These are phyloP conservation scores for Parathielavia hyrcaniae DNA, from an alignment of 495 filamentous ascomycete genomes.

Conservation along the genomic window DNA sequence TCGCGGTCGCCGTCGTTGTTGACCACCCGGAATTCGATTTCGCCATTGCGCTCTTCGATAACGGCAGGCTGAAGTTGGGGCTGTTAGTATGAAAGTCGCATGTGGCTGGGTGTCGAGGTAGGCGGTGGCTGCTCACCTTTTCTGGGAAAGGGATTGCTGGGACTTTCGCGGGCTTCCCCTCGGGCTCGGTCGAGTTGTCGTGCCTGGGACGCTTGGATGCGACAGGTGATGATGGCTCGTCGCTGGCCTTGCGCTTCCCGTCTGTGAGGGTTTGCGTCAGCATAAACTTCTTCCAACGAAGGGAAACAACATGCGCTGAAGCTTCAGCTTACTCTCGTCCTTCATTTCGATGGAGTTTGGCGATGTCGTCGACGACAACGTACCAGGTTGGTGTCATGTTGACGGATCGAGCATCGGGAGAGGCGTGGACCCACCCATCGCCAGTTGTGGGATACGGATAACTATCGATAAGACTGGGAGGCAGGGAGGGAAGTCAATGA, in stretches of 20 bases:
- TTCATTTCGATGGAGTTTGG: constrained; percentile 35
- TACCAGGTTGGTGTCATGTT: constrained; percentile 8
- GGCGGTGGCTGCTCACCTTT: constrained; percentile 48
- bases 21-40: constrained; percentile 95
- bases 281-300: neutral
- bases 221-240: constrained; percentile 58
- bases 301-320: neutral
- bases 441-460: too few species aligned
- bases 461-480: too few species aligned
- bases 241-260: constrained; percentile 71
- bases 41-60: constrained; percentile 86
- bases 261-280: constrained; percentile 34
- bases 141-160: constrained; percentile 69
- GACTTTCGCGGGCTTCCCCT: constrained; percentile 48
- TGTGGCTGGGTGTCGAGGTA: constrained; percentile 24
- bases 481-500: too few species aligned
- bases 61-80: constrained; percentile 58
- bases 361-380: constrained; percentile 10
- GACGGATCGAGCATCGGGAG: constrained; percentile 13
- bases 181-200: constrained; percentile 51
- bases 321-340: constrained; percentile 40
- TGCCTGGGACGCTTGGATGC: constrained; percentile 59
- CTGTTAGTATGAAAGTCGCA: neutral
- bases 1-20: constrained; percentile 90
- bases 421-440: constrained; percentile 9